Percentiles rank a stretch among this genome's conserved stretches.
phyloP scores from a whole-genome alignment of 805 yeast genomes.

The Teunomyces kruisii region DNA sequence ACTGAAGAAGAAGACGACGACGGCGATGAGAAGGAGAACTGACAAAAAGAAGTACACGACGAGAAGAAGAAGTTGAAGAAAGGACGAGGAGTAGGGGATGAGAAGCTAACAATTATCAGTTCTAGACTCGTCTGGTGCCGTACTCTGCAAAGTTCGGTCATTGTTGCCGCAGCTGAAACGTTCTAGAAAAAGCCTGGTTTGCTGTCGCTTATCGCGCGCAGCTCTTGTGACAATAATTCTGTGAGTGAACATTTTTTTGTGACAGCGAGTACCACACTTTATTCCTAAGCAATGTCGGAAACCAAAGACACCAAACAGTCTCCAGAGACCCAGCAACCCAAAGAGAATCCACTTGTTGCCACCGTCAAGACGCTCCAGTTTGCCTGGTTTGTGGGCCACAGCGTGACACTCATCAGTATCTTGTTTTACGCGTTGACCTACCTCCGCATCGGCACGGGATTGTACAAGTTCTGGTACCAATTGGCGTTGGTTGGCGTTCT shows the following conservation, averaged over 20 bases:
- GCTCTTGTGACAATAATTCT: neutral
- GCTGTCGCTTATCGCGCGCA: neutral
- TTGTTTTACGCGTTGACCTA: slow-evolving; percentile 34
- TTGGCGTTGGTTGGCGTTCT: slow-evolving; percentile 62
- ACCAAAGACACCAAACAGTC: neutral
- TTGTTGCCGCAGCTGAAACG: neutral
- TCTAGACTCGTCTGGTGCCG: no score
- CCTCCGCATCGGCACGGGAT: slow-evolving; percentile 23
- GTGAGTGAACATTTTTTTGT: neutral
- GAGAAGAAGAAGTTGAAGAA: neutral
- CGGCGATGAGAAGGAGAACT: no score
- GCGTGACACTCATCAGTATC: slow-evolving; percentile 32
- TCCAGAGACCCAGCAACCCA: neutral
- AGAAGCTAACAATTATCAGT: no score
- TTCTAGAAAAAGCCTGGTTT: neutral
- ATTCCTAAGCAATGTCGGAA: neutral
- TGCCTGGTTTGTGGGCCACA: slow-evolving; percentile 66
- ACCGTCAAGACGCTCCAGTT: slow-evolving; percentile 55
- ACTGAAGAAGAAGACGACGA: no score
- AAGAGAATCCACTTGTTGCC: neutral
- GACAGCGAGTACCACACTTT: neutral
- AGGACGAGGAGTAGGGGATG: neutral
- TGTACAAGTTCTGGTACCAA: slow-evolving; percentile 49
- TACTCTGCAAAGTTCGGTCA: no score
- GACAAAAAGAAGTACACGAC: no score